These are phyloP conservation scores for Peterozyma xylosa DNA, from an alignment of 805 yeast genomes.

Conservation along the genomic window DNA sequence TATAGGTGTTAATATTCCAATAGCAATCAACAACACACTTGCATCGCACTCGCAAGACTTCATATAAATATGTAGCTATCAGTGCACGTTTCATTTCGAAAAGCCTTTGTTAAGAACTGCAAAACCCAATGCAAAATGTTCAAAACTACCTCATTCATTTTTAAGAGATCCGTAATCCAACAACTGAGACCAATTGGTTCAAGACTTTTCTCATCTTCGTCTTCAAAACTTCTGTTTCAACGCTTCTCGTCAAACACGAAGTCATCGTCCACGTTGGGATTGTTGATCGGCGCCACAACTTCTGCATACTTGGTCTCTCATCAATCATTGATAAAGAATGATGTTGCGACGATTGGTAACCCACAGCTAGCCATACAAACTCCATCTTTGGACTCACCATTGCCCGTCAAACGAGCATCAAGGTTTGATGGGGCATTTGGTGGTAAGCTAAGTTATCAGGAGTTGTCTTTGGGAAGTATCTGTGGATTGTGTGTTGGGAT, in stretches of 20 bases:
- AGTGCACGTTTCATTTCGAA: too few species aligned
- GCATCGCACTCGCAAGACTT: too few species aligned
- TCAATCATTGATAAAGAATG: conserved; percentile 2
- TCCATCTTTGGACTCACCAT: conserved; percentile 11
- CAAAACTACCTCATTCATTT: neutral
- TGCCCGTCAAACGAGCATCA: conserved; percentile 19
- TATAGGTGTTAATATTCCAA: too few species aligned
- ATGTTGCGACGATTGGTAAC: neutral
- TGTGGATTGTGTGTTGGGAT: conserved; percentile 53
- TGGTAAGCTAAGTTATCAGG: conserved; percentile 50
- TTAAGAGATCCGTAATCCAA: neutral
- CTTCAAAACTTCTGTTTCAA: neutral
- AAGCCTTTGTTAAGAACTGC: too few species aligned
- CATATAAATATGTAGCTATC: too few species aligned
- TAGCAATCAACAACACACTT: too few species aligned
- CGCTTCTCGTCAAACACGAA: neutral
- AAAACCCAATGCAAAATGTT: too few species aligned
- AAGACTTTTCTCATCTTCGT: neutral
- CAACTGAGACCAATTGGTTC: neutral
- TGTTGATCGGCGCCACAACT: neutral
- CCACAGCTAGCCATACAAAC: neutral
- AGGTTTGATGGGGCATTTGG: conserved; percentile 28
- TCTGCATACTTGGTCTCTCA: neutral
- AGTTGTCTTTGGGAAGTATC: conserved; percentile 56
- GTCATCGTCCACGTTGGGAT: neutral